Conservation (phyloP, 2,329 filamentous ascomycete genomes). For the Trichoderma asperellum region DNA sequence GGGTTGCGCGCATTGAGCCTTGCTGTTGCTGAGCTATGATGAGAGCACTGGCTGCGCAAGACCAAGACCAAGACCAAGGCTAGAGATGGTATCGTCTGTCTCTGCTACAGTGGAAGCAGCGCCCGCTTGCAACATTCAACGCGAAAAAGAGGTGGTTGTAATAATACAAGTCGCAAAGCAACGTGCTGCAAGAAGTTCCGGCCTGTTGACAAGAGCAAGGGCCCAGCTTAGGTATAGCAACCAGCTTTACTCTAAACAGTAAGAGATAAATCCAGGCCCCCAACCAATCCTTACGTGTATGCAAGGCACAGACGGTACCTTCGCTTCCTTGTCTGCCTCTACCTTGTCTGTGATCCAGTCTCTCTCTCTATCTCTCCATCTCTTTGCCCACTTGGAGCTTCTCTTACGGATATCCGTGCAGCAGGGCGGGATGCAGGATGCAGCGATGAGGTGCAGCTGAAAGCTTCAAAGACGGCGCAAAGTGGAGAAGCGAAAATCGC, state of each 20-base stretch:
- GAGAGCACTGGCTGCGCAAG: not conserved
- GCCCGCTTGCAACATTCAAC: not conserved
- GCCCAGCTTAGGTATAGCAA: not conserved
- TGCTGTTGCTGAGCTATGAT: not conserved
- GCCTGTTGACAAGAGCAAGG: not conserved
- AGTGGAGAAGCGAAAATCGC: not conserved
- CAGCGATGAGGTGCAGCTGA: slow-evolving; percentile 29
- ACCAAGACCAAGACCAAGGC: not conserved
- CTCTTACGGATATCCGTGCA: slow-evolving; percentile 10
- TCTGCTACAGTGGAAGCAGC: not conserved
- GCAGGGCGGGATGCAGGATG: slow-evolving; percentile 24
- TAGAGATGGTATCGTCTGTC: not conserved
- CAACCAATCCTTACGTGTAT: not conserved
- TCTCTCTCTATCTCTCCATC: not conserved
- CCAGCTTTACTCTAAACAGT: slow-evolving; percentile 10
- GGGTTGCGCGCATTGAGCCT: slow-evolving; percentile 1
- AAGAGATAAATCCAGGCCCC: not conserved
- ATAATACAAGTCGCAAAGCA: not conserved
- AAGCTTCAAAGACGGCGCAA: slow-evolving; percentile 1
- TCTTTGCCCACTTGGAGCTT: slow-evolving; percentile 13
- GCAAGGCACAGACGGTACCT: slow-evolving; percentile 2
- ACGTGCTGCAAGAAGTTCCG: not conserved
- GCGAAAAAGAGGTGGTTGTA: not conserved
- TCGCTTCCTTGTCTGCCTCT: not conserved
- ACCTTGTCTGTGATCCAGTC: not conserved